These are phyloP conservation scores for Neofusicoccum sp. DNA, from an alignment of 2,329 filamentous ascomycete species.

Conservation along the genomic window DNA sequence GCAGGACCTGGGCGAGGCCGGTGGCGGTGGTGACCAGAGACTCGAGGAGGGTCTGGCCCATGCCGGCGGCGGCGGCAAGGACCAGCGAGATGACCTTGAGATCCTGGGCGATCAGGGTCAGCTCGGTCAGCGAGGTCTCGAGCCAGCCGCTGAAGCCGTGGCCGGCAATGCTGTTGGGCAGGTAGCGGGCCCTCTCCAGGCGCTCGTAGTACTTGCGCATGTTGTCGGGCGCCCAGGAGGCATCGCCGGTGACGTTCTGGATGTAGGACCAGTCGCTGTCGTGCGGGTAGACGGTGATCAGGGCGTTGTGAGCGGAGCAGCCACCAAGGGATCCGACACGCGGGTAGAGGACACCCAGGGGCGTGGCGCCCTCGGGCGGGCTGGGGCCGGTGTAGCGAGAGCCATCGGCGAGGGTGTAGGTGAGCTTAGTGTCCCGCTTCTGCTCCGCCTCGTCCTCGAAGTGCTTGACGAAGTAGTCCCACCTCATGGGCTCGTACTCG, in stretches of 20 bases:
- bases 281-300: constrained; percentile 62
- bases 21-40: constrained; percentile 37
- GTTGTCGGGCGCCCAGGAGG: constrained; percentile 58
- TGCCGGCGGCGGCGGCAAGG: constrained; percentile 55
- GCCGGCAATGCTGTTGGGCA: constrained; percentile 45
- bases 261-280: constrained; percentile 63
- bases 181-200: constrained; percentile 59
- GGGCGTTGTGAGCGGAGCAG: constrained; percentile 63
- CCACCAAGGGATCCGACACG: constrained; percentile 60
- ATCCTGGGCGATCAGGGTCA: constrained; percentile 56
- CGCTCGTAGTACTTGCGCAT: constrained; percentile 61
- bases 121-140: constrained; percentile 53
- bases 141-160: constrained; percentile 65
- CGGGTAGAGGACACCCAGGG: constrained; percentile 61
- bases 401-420: constrained; percentile 57
- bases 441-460: constrained; percentile 59
- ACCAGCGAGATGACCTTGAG: constrained; percentile 57
- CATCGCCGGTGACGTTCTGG: constrained; percentile 60
- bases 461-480: constrained; percentile 68
- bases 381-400: constrained; percentile 56
- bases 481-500: constrained; percentile 59
- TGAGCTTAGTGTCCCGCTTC: constrained; percentile 61
- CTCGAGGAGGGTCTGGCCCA: constrained; percentile 42
- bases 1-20: constrained; percentile 48
- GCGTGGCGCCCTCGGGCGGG: constrained; percentile 55